Base-by-base conservation (phyloP, 1,139 yeast genomes). In the Geotrichum candidum region DNA sequence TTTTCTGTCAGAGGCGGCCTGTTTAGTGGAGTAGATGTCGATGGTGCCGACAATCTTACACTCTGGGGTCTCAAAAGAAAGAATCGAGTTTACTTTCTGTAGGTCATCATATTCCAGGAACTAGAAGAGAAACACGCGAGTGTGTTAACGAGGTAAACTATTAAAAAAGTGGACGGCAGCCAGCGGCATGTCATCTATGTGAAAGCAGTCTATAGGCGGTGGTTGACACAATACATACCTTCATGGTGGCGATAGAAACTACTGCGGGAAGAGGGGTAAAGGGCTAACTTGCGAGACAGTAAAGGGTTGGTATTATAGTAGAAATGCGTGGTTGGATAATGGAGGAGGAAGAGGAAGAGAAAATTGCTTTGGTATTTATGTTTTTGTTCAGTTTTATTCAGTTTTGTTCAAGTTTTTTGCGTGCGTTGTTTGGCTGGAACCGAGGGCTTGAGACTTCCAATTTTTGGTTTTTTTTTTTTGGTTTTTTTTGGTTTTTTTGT, bases 1-100 rank as follows among this genome's bases (percentile, higher is more conserved):
- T 74, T 92, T 92, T 69, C 91, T 82, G 74, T 94, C 99, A 1
- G 94, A 82, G 1, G 94, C 90, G 50, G 92, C 90, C 1, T 97
- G 92, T 72, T 94, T 94, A 1, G 99, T 94, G 0, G 98, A 90
- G 73, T 90, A 94, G 56, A 94, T 80, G 71, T 94, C 99, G 72
- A 97, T 87, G 27, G 96, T 94, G n/a, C 98, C 98, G 61, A 85
- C 84, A 41, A 94, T 82, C 69, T 87, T 90, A 72, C 92, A 86
- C 70, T 95, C 99, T 13, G 86, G 85, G 3, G 96, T 87, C 68
- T 90, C 94, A 73, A 92, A 92, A 69, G 87, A 87, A 63, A 94
- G 84, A 62, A 89, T 88, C 69, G 92, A 94, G 72, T 91, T 91
- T 53, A 94, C 89, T 68, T 88, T 81, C 73, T 91, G 97, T 35